Base-by-base conservation (phyloP, 768 basidiomycete genomes). In the Suillus alpinus region DNA sequence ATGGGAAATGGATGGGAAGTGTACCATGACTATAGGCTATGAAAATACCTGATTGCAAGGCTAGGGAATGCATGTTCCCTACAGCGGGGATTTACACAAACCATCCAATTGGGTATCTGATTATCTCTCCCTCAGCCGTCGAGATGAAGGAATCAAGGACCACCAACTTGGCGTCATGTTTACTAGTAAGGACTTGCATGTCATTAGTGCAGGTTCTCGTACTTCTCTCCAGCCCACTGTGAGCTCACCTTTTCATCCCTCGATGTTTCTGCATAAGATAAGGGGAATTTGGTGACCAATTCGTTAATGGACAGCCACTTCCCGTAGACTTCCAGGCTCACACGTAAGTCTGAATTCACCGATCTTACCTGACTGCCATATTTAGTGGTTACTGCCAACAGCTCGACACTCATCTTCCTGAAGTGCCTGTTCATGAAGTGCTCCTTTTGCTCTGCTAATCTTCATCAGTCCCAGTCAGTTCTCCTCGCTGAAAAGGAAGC, bases 351-450 rank as follows among this genome's bases (percentile, higher is more conserved):
- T 0, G 10, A 26, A 10, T 13, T 26, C 23, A 7, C n/a, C 53
- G 18, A 23, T 26, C 9, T 32, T 13, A 52, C 1, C 5, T 20
- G n/a, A n/a, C n/a, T 31, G 49, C 12, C 29, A n/a, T 31, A 29
- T 20, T 58, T 32, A 89, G 86, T 52, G 92, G 91, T 0, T 95
- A 94, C 67, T 91, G 88, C 60, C 92, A 95, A 68, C 94, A 96
- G 70, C 85, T 84, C 75, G 92, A 94, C 66, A 89, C 87, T 0
- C 93, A 2, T n/a, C 34, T 9, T 18, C 26, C 0, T 0, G 12
- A 26, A 5, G 77, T 85, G 26, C 93, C 91, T 2, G 92, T 95
- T 6, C 80, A 89, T 43, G 92, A 95, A 66, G 90, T 92, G 0
- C 74, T 95, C 5, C 73, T 84, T 39, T 89, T 92, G n/a, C 74